phyloP scores from a whole-genome alignment of 83 land plant genomes.

The Diphasiastrum complanatum region DNA sequence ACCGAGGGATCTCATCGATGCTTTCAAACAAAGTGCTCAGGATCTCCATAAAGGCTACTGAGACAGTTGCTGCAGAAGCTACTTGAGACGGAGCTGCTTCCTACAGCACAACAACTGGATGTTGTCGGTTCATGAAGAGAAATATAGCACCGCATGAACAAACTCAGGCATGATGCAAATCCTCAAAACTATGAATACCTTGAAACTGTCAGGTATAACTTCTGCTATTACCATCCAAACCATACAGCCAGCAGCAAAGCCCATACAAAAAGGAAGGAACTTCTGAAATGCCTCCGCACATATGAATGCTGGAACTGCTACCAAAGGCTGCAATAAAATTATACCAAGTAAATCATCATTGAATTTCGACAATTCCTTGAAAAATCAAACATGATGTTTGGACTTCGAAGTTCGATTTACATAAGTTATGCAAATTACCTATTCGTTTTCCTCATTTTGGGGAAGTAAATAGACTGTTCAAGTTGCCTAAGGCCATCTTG shows the following conservation, averaged over 20 bases:
- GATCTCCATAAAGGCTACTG: conserved; percentile 93
- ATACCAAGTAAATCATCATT: not conserved
- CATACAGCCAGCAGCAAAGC: conserved; percentile 99
- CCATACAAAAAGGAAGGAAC: conserved; percentile 84
- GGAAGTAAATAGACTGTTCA: too few species aligned
- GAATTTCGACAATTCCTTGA: not conserved
- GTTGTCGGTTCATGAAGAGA: not conserved
- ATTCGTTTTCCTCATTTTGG: too few species aligned
- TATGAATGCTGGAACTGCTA: conserved; percentile 89
- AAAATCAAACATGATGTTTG: not conserved
- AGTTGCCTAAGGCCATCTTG: too few species aligned
- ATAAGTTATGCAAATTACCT: too few species aligned
- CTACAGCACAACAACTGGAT: conserved; percentile 17
- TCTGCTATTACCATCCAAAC: conserved; percentile 99
- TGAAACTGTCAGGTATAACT: conserved; percentile 93
- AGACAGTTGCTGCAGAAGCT: conserved; percentile 82
- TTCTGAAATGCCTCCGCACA: conserved; percentile 98
- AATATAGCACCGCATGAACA: not conserved
- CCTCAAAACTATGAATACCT: conserved; percentile 34
- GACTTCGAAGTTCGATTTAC: too few species aligned
- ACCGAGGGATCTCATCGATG: conserved; percentile 50
- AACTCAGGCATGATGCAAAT: not conserved
- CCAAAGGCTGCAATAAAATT: conserved; percentile 65
- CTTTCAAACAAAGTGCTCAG: conserved; percentile 57
- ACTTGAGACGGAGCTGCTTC: conserved; percentile 85